These are phyloP conservation scores for Mrakia gelida DNA, from an alignment of 768 basidiomycete species.

Conservation along the genomic window DNA sequence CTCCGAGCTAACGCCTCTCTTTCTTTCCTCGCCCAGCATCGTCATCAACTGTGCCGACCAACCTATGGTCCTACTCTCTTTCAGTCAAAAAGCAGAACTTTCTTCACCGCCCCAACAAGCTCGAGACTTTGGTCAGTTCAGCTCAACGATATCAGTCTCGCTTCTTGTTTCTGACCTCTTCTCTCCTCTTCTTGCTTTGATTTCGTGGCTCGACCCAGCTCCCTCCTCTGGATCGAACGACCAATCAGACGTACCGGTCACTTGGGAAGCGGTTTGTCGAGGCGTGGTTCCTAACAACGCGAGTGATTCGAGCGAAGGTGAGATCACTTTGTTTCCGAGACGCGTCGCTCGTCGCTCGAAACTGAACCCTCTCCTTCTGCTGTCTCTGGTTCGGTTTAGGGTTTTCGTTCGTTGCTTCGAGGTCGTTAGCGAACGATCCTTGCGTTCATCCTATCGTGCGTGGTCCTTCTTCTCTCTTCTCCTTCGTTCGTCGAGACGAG, in stretches of 20 bases:
- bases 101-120: background rate
- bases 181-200: background rate
- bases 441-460: background rate
- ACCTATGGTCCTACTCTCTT: slow-evolving; percentile 2
- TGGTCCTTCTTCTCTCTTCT: background rate
- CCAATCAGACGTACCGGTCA: background rate
- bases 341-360: background rate
- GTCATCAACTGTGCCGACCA: slow-evolving; percentile 12
- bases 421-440: background rate
- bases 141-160: background rate
- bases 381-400: background rate
- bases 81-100: background rate
- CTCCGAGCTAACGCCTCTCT: background rate
- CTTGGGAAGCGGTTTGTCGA: background rate
- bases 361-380: background rate
- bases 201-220: background rate
- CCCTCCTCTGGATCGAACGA: background rate
- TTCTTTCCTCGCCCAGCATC: background rate
- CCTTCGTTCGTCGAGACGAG: background rate
- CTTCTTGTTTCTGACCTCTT: background rate
- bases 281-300: background rate
- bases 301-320: background rate
- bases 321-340: background rate
- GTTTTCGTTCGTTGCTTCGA: background rate
- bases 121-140: background rate